A percentile compares a stretch with the other conserved stretches of the same genome.
These are phyloP conservation scores for Botryotinia globosa DNA, from an alignment of 2,329 filamentous ascomycete species.

Conservation along the genomic window DNA sequence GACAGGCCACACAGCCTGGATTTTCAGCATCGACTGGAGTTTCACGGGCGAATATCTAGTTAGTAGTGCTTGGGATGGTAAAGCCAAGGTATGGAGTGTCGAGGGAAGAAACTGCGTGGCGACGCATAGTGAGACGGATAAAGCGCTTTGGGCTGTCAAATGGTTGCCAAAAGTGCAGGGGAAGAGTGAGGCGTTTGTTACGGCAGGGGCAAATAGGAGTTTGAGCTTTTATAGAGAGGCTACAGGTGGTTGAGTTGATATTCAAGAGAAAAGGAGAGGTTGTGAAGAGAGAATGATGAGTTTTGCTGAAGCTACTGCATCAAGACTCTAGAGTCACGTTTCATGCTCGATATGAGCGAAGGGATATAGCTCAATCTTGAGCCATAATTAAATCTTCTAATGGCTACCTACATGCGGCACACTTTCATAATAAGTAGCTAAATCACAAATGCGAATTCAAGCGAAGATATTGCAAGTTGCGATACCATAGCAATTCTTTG, in stretches of 20 bases:
- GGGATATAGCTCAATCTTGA: not conserved
- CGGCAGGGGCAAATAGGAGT: slow-evolving; percentile 71
- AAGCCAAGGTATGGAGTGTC: slow-evolving; percentile 93
- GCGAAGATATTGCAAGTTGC: not conserved
- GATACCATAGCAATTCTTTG: not conserved
- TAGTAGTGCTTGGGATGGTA: slow-evolving; percentile 86
- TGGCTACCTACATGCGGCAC: not conserved
- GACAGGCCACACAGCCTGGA: slow-evolving; percentile 77
- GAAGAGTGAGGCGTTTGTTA: slow-evolving; percentile 69
- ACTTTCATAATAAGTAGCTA: not conserved
- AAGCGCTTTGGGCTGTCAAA: slow-evolving; percentile 76
- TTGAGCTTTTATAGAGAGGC: slow-evolving; percentile 84
- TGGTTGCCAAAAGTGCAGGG: slow-evolving; percentile 71
- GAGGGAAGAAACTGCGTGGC: slow-evolving; percentile 82
- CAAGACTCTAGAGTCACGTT: too few relatives aligned
- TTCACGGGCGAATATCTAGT: slow-evolving; percentile 88
- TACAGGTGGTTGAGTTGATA: slow-evolving; percentile 50
- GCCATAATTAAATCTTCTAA: not conserved
- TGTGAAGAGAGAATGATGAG: not conserved
- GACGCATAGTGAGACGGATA: slow-evolving; percentile 88
- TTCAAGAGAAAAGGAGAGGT: too few relatives aligned
- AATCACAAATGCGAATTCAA: not conserved
- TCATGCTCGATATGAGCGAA: not conserved
- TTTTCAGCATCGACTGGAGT: slow-evolving; percentile 90
- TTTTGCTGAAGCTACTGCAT: not conserved